phyloP scores from a whole-genome alignment of 495 filamentous ascomycete genomes.

The Penicillium subrubescens region DNA sequence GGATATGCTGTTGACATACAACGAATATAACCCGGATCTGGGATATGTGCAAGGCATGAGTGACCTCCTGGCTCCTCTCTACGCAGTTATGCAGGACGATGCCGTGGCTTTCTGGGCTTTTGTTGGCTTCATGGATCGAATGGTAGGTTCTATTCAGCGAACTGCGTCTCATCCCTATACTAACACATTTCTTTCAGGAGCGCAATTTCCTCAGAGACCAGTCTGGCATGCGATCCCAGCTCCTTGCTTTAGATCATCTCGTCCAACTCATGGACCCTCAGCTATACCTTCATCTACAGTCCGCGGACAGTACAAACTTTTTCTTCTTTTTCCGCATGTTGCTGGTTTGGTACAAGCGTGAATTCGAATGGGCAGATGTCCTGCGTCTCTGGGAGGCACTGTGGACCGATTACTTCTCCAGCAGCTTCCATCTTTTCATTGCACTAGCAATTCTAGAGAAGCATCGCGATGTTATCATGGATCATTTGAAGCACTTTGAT shows the following conservation, averaged over 20 bases:
- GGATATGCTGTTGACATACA: constrained; percentile 97
- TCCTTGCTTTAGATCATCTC: constrained; percentile 87
- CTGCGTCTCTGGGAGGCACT: constrained; percentile 88
- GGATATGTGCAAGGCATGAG: constrained; percentile 99
- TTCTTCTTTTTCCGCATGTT: constrained; percentile 99
- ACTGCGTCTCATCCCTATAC: neutral
- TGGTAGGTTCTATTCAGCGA: constrained; percentile 49
- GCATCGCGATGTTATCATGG: constrained; percentile 91
- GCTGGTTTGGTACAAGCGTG: constrained; percentile 97
- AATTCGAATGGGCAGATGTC: constrained; percentile 87
- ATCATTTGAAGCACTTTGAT: constrained; percentile 91
- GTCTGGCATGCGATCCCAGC: constrained; percentile 89
- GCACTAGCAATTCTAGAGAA: constrained; percentile 95
- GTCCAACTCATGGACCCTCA: constrained; percentile 96
- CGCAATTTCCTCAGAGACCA: constrained; percentile 97
- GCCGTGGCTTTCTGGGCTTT: constrained; percentile 97
- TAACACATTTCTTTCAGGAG: constrained; percentile 50
- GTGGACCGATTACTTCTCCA: constrained; percentile 90
- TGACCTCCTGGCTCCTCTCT: constrained; percentile 92
- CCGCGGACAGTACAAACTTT: constrained; percentile 93
- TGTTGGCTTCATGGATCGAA: constrained; percentile 92
- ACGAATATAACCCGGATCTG: constrained; percentile 90
- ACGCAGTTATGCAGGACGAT: constrained; percentile 96
- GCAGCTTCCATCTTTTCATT: constrained; percentile 91
- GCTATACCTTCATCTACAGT: constrained; percentile 86